Evolutionary conservation across 495 filamentous ascomycete genomes (phyloP).

Genomic region (Penicillium soppii): DNA sequence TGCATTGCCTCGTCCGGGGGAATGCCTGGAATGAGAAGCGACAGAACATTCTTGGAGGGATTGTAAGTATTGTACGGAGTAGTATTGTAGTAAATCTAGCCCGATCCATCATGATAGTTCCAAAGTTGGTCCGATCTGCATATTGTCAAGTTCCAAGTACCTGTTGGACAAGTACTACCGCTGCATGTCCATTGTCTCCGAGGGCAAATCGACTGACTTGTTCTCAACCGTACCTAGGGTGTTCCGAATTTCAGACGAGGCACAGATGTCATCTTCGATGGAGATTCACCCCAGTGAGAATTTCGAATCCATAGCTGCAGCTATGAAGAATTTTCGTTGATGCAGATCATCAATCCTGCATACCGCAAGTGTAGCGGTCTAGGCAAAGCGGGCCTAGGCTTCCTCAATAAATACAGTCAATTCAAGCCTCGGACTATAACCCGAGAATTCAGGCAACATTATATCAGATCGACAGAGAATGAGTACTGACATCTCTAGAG

Average conservation of each 20-base stretch:
- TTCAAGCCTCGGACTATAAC: background rate
- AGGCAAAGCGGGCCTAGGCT: background rate
- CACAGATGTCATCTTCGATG: background rate
- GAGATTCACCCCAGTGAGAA: background rate
- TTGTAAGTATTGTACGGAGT: no score
- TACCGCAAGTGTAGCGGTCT: background rate
- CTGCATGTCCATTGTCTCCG: background rate
- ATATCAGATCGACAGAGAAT: background rate
- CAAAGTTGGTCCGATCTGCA: background rate
- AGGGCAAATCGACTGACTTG: background rate
- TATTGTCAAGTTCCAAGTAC: background rate
- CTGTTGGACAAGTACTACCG: background rate
- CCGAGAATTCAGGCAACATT: background rate
- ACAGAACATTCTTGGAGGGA: background rate
- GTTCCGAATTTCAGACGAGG: background rate
- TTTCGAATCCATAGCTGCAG: background rate
- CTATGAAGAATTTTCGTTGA: background rate
- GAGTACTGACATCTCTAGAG: no score
- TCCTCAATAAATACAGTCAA: background rate
- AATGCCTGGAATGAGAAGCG: background rate
- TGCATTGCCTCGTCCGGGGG: background rate
- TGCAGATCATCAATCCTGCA: constrained; percentile 3
- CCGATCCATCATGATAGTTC: background rate
- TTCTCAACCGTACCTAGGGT: background rate
- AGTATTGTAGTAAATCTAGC: background rate